phyloP scores from a whole-genome alignment of 73 alveolate species.

The Paramecium sexaurelia region DNA sequence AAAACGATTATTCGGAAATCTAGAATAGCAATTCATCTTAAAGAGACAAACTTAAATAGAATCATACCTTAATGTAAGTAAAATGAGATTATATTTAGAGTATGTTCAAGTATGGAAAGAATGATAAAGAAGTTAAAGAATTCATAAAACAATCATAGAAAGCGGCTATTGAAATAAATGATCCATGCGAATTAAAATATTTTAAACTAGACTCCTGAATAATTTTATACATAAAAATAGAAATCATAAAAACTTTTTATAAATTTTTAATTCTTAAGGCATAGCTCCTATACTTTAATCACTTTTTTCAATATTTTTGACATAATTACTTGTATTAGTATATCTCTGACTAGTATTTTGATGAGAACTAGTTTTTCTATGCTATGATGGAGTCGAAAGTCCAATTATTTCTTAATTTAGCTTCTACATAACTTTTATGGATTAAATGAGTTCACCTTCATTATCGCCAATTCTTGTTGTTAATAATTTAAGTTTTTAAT shows the following conservation, averaged over 20 bases:
- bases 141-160: neutral
- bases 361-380: constrained; percentile 57
- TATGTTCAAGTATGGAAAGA: constrained; percentile 16
- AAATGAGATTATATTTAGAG: neutral
- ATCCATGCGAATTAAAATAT: constrained; percentile 31
- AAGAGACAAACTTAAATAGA: neutral
- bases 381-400: constrained; percentile 32
- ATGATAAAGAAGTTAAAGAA: neutral
- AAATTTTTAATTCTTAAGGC: constrained; percentile 26
- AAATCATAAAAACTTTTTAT: constrained; percentile 44
- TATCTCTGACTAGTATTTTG: constrained; percentile 12
- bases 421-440: constrained; percentile 24
- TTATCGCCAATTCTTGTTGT: neutral
- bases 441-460: constrained; percentile 45
- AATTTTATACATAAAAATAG: neutral
- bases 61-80: neutral
- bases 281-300: constrained; percentile 28
- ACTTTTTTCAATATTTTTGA: constrained; percentile 31
- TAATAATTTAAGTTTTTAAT: neutral
- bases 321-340: constrained; percentile 13
- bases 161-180: constrained; percentile 46
- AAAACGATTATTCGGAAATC: constrained; percentile 1
- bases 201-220: neutral
- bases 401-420: constrained; percentile 1
- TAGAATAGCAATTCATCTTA: neutral